These are phyloP conservation scores for Amphichorda felina DNA, from an alignment of 2,329 filamentous ascomycete genomes.

Conservation along the genomic window DNA sequence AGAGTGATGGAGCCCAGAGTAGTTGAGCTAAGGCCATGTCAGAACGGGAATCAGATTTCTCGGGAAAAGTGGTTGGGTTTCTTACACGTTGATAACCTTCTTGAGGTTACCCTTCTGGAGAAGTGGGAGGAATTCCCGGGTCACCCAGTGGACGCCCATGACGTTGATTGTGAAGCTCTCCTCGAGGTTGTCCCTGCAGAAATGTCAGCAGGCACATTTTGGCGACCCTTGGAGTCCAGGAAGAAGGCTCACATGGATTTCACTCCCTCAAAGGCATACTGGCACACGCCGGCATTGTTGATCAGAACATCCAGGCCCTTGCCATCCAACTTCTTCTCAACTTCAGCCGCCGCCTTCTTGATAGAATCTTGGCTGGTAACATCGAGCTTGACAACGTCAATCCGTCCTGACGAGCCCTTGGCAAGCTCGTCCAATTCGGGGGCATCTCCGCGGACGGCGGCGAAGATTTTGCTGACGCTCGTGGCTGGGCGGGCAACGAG, in stretches of 20 bases:
- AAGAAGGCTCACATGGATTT: too few species aligned
- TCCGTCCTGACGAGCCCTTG: neutral
- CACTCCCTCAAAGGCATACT: neutral
- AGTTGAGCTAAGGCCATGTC: too few species aligned
- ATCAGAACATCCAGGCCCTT: slow-evolving; percentile 4
- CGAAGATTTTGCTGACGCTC: slow-evolving; percentile 2
- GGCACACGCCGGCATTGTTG: slow-evolving; percentile 3
- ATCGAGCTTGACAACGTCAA: slow-evolving; percentile 2
- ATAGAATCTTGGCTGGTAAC: neutral
- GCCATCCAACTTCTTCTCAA: slow-evolving; percentile 2
- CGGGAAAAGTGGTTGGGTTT: too few species aligned
- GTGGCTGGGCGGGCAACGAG: slow-evolving; percentile 9
- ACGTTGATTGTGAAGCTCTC: too few species aligned
- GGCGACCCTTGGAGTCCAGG: neutral
- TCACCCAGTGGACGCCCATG: too few species aligned
- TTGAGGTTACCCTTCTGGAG: too few species aligned
- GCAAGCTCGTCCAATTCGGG: slow-evolving; percentile 1
- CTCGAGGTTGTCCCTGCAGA: slow-evolving; percentile 18
- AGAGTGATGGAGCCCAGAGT: too few species aligned
- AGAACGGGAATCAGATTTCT: too few species aligned
- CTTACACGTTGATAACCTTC: too few species aligned
- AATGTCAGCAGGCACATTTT: neutral
- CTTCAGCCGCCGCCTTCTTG: slow-evolving; percentile 1
- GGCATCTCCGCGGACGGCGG: slow-evolving; percentile 1
- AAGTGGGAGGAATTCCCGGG: too few species aligned